Conservation (phyloP, 2,329 filamentous ascomycete genomes). For the Boeremia lycopersici region DNA sequence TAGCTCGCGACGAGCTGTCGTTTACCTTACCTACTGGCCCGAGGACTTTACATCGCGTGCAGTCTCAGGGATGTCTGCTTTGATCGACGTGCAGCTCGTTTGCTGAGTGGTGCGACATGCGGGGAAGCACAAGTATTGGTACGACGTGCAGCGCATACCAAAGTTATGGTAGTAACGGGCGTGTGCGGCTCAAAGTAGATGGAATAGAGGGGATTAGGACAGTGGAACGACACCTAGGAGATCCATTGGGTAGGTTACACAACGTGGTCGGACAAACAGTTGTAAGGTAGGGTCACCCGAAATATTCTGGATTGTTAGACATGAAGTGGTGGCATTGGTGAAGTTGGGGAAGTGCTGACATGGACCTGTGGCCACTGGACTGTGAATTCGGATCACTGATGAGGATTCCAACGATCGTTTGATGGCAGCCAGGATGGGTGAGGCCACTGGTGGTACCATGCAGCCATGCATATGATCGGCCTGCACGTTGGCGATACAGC, state of each 20-base stretch:
- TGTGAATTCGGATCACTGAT: constrained; percentile 4
- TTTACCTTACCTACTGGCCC: not conserved
- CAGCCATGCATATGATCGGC: constrained; percentile 17
- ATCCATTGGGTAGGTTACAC: constrained; percentile 11
- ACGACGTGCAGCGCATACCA: constrained; percentile 14
- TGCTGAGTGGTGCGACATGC: constrained; percentile 14
- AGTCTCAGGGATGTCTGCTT: constrained; percentile 10
- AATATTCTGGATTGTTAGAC: not conserved
- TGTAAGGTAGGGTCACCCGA: constrained; percentile 5
- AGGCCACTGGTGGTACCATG: constrained; percentile 13
- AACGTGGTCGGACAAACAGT: constrained; percentile 10
- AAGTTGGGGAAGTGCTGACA: not conserved
- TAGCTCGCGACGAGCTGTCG: not conserved
- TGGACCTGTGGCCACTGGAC: not conserved
- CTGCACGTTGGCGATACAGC: constrained; percentile 9
- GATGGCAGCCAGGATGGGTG: constrained; percentile 11
- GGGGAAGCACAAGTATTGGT: constrained; percentile 24
- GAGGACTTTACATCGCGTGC: not conserved
- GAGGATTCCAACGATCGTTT: not conserved
- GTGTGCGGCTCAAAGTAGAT: constrained; percentile 20
- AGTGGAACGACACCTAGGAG: constrained; percentile 11
- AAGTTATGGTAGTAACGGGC: constrained; percentile 7
- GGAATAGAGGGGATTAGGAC: constrained; percentile 14
- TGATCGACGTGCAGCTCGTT: constrained; percentile 14
- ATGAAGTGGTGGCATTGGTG: not conserved